A percentile compares a stretch with the other conserved stretches of the same genome.
phyloP scores from a whole-genome alignment of 2,329 filamentous ascomycete species.

The Hymenoscyphus repandus region DNA sequence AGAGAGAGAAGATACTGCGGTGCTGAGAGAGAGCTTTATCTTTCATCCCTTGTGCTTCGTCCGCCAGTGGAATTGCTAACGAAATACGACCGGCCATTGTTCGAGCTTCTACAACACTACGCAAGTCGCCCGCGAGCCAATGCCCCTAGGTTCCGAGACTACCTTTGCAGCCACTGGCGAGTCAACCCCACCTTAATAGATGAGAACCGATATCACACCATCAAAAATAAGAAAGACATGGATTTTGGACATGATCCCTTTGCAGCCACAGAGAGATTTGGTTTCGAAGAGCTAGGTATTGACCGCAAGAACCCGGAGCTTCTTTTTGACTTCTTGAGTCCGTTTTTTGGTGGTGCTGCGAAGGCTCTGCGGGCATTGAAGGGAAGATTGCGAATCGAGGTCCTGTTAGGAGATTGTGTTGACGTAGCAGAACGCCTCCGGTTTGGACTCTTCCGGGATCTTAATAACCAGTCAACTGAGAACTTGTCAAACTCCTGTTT shows the following conservation, averaged over 20 bases:
- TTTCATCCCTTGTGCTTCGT: conserved; percentile 5
- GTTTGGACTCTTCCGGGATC: conserved; percentile 7
- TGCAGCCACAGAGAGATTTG: background rate
- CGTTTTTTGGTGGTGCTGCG: conserved; percentile 12
- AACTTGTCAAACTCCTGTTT: too few species aligned
- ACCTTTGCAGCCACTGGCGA: conserved; percentile 7
- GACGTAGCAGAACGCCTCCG: conserved; percentile 15
- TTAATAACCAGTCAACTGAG: background rate
- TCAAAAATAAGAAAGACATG: background rate
- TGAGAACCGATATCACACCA: conserved; percentile 3
- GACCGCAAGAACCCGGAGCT: background rate
- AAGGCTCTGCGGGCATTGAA: conserved; percentile 10
- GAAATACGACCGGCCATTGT: conserved; percentile 6
- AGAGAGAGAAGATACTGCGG: background rate
- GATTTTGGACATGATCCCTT: conserved; percentile 12
- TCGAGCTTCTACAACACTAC: conserved; percentile 9
- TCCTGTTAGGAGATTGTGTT: conserved; percentile 12
- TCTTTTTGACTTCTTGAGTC: conserved; percentile 13
- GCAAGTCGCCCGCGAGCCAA: background rate
- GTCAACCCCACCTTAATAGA: conserved; percentile 10
- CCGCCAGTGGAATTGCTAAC: conserved; percentile 6
- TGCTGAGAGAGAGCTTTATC: conserved; percentile 7
- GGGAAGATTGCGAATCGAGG: conserved; percentile 13
- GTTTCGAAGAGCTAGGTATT: background rate
- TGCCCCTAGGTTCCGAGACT: conserved; percentile 2